phyloP scores from a whole-genome alignment of 768 basidiomycete genomes.

The Mycena sanguinolenta region DNA sequence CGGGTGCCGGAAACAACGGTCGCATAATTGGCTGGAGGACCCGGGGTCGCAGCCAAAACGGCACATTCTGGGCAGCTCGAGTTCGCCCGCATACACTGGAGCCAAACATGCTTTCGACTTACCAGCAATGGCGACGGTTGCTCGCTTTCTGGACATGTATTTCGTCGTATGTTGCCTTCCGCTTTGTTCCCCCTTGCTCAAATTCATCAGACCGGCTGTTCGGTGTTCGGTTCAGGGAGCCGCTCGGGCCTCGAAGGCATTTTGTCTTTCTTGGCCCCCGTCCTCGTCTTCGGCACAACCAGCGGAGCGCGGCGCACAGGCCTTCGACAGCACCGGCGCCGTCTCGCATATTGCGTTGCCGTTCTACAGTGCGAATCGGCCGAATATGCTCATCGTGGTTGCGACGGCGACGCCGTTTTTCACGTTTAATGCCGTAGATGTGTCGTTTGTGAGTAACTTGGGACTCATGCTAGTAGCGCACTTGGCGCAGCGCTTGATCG shows the following conservation, averaged over 20 bases:
- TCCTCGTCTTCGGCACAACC: neutral
- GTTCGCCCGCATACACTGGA: neutral
- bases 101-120: slow-evolving; percentile 1
- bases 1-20: neutral
- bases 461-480: slow-evolving; percentile 24
- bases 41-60: neutral
- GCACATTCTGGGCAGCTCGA: slow-evolving; percentile 10
- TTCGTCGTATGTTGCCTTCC: slow-evolving; percentile 2
- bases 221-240: slow-evolving; percentile 2
- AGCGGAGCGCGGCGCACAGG: neutral
- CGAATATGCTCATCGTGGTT: slow-evolving; percentile 31
- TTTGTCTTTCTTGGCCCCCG: neutral
- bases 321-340: neutral
- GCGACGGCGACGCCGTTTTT: slow-evolving; percentile 24
- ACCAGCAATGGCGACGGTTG: slow-evolving; percentile 10
- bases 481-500: slow-evolving; percentile 20
- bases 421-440: slow-evolving; percentile 19
- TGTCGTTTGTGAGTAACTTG: slow-evolving; percentile 25
- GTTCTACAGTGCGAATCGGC: slow-evolving; percentile 26
- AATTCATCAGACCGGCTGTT: slow-evolving; percentile 13
- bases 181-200: neutral
- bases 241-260: slow-evolving; percentile 21
- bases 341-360: slow-evolving; percentile 29
- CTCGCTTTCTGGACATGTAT: slow-evolving; percentile 23
- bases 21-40: slow-evolving; percentile 3